A percentile compares a stretch with the other conserved stretches of the same genome.
These are phyloP conservation scores for Dillenia turbinata DNA, from an alignment of 164 flowering plant genomes.

Conservation along the genomic window DNA sequence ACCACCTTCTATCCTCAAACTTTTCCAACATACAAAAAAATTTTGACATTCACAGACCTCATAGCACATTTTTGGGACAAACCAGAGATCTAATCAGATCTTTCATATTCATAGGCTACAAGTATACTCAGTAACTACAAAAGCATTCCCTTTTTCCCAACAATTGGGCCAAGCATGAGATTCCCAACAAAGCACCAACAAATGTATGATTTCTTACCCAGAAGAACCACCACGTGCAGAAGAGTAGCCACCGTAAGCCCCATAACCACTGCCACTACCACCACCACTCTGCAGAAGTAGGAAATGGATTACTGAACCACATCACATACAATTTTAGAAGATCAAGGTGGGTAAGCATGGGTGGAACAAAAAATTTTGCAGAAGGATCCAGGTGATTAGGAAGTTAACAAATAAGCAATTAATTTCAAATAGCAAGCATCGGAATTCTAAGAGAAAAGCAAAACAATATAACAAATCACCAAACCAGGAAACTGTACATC, in stretches of 20 bases:
- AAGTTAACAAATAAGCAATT: background rate
- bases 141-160: no score
- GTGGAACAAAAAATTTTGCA: background rate
- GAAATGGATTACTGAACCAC: background rate
- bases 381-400: no score
- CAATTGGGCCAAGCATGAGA: background rate
- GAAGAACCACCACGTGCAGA: conserved; percentile 59
- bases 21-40: no score
- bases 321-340: background rate
- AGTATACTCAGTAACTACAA: no score
- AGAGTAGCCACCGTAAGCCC: conserved; percentile 66
- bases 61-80: no score
- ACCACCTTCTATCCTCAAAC: no score
- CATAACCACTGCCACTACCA: conserved; percentile 52
- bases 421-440: no score
- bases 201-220: conserved; percentile 39
- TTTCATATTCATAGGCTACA: no score
- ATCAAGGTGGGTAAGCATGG: background rate
- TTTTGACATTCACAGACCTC: no score
- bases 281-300: conserved; percentile 37
- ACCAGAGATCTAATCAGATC: no score
- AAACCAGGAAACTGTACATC: background rate
- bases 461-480: background rate
- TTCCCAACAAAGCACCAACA: background rate
- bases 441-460: background rate